Conservation (phyloP, 805 yeast species). For the Saccharomyces eubayanus region DNA sequence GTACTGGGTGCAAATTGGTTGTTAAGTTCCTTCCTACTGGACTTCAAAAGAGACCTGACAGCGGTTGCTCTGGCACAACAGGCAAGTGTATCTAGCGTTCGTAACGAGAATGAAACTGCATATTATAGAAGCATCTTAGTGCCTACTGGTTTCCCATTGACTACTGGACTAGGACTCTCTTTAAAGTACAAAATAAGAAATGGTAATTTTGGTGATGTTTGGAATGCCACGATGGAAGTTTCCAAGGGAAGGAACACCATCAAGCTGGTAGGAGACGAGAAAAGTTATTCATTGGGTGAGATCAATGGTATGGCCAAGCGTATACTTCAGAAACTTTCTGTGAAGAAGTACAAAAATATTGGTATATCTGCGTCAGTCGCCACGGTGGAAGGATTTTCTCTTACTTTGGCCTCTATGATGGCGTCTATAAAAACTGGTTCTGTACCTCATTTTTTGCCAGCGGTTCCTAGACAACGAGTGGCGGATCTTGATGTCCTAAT, state of each 20-base stretch:
- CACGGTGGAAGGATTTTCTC: constrained; percentile 32
- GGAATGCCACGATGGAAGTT: constrained; percentile 44
- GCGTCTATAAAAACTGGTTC: constrained; percentile 29
- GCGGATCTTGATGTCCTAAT: constrained; percentile 28
- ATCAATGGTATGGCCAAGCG: constrained; percentile 22
- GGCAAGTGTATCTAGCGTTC: constrained; percentile 53
- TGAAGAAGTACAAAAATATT: constrained; percentile 13
- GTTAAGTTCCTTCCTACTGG: constrained; percentile 15
- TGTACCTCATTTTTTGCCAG: constrained; percentile 35
- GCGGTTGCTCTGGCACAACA: constrained; percentile 54
- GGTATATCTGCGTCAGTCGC: constrained; percentile 26
- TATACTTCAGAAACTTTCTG: constrained; percentile 6
- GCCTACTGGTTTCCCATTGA: constrained; percentile 61
- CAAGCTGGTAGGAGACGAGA: constrained; percentile 21
- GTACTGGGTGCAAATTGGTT: constrained; percentile 12
- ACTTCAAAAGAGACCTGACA: constrained; percentile 43
- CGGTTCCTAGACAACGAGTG: constrained; percentile 23
- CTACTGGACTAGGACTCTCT: constrained; percentile 61
- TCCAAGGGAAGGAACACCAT: constrained; percentile 12
- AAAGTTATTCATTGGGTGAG: constrained; percentile 5
- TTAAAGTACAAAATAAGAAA: constrained; percentile 58
- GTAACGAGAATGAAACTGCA: constrained; percentile 65
- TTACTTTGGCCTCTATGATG: constrained; percentile 39
- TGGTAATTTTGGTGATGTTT: constrained; percentile 68
- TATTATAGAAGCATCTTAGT: constrained; percentile 65